phyloP scores from a whole-genome alignment of 108 stramenopile species.

The Pseudonitzschia multiseries region DNA sequence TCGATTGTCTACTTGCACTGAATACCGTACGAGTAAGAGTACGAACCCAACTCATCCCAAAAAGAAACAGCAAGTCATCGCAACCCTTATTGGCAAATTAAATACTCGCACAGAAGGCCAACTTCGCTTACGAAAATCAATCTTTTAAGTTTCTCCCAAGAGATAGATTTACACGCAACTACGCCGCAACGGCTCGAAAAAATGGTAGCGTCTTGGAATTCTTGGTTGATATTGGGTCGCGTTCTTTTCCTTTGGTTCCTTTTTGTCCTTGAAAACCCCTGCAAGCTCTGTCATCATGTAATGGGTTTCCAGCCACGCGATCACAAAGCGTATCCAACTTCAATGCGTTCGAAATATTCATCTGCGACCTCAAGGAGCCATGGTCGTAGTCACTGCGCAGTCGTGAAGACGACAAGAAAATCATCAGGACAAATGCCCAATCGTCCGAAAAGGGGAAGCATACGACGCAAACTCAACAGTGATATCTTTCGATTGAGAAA shows the following conservation, averaged over 20 bases:
- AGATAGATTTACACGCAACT: too few species aligned
- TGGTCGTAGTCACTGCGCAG: not conserved
- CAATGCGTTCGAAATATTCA: not conserved
- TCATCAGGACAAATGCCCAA: not conserved
- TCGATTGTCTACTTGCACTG: too few species aligned
- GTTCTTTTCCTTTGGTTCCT: not conserved
- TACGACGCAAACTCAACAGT: constrained; percentile 5
- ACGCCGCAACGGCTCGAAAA: not conserved
- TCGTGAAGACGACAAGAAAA: not conserved
- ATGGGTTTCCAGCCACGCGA: not conserved
- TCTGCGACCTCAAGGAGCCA: not conserved
- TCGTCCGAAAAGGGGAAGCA: not conserved
- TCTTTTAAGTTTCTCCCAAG: too few species aligned
- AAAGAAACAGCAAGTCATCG: too few species aligned
- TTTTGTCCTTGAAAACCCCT: not conserved
- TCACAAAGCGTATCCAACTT: not conserved
- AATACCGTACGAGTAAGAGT: too few species aligned
- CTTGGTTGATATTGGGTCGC: not conserved
- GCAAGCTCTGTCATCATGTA: not conserved
- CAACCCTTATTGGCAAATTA: too few species aligned
- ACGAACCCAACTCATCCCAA: too few species aligned
- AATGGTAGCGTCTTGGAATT: not conserved
- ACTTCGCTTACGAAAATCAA: too few species aligned
- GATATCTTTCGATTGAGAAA: constrained; percentile 19
- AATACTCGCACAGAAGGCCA: too few species aligned